Base-by-base conservation (phyloP, 805 yeast species). In the Wickerhamiella domercqiae region DNA sequence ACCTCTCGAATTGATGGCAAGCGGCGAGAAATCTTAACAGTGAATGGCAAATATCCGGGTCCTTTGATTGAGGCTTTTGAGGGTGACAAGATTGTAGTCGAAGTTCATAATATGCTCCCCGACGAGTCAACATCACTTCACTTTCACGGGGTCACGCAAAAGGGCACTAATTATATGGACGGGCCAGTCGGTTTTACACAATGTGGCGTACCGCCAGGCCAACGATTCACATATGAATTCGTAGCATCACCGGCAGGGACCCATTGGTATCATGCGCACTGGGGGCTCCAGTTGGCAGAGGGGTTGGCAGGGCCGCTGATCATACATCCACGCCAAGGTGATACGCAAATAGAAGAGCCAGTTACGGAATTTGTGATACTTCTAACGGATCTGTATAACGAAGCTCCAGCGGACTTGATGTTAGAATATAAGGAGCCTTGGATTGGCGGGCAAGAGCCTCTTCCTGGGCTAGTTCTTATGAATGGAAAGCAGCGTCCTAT, bases 251-350 rank as follows among this genome's bases (percentile, higher is more conserved):
- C 66, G 38, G 50, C 56, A 21, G 77, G 77, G 0, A 63, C 73
- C 1, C 65, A 55, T 37, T 71, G 76, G 76, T 71, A 70, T 49
- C 77, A 71, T 43, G 61, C 73, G 3, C 76, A 71, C 37, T 57
- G 55, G 38, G 49, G 60, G 7, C 64, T 66, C 2, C 71, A 70
- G 43, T 57, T 63, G 38, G 56, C 65, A 24, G 70, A 67, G 41
- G 75, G 75, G 1, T 47, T 71, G 3, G 55, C 59, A 15, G 75
- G 74, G 5, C 66, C 66, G 1, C 47, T 70, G 19, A 57, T 68
- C 21, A 52, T 64, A 4, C 67, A 64, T 36, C 64, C 68, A 1
- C 21, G 14, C 11, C 5, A 20, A 17, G 19, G 4, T 1, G 13
- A 24, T 13, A 9, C 26, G 13, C 11, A 24, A 13, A 9, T 24